Conservation (phyloP, 2,329 filamentous ascomycete genomes). For the Cadophora sp. region DNA sequence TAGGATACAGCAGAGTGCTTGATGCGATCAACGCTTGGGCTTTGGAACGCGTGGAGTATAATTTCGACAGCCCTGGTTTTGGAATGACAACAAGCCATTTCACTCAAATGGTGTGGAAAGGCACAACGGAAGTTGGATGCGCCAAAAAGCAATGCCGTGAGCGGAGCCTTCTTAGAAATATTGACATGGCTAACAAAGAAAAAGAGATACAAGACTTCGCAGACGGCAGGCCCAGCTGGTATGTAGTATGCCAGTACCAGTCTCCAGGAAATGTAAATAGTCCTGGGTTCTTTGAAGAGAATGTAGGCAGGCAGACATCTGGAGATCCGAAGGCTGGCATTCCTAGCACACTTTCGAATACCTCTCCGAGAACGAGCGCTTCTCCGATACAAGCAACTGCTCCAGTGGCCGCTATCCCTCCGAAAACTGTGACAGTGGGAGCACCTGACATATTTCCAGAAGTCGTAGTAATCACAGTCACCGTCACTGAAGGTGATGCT, state of each 20-base stretch:
- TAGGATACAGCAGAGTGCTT: constrained; percentile 1
- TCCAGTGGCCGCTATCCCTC: not conserved
- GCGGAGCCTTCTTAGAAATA: no score
- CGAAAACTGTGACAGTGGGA: not conserved
- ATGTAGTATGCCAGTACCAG: constrained; percentile 6
- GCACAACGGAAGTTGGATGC: constrained; percentile 16
- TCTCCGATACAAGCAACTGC: not conserved
- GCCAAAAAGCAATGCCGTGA: constrained; percentile 12
- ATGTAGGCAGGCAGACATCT: constrained; percentile 8
- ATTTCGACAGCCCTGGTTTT: constrained; percentile 14
- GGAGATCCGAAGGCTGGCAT: constrained; percentile 12
- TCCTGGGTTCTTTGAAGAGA: not conserved
- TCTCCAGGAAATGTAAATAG: not conserved
- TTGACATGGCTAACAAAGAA: constrained; percentile 6
- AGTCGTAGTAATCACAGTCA: not conserved
- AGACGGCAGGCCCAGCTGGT: not conserved
- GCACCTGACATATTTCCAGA: not conserved
- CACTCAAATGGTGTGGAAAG: constrained; percentile 20
- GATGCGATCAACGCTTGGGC: constrained; percentile 7
- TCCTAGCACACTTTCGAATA: not conserved
- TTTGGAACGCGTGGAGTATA: constrained; percentile 16
- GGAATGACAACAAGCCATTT: constrained; percentile 13
- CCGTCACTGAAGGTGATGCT: not conserved
- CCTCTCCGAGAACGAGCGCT: not conserved
- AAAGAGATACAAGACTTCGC: not conserved